These are phyloP conservation scores for Eucalyptus grandis DNA, from an alignment of 345 rosid genomes.

Conservation along the genomic window DNA sequence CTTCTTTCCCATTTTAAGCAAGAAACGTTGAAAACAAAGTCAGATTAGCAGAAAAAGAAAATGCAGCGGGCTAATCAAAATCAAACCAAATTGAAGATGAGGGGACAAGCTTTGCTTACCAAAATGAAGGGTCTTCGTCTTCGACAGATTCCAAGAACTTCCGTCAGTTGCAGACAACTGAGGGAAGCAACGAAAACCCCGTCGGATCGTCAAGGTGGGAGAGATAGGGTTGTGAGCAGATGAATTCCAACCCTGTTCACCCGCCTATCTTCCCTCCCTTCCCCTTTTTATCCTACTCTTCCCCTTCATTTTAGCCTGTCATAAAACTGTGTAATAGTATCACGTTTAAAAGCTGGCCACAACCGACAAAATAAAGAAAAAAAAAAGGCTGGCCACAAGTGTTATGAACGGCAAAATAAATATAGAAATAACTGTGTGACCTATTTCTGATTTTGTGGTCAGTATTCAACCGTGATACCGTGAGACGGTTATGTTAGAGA, in stretches of 20 bases:
- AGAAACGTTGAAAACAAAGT: neutral
- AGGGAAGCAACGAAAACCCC: neutral
- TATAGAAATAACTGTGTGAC: no score
- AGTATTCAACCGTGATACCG: no score
- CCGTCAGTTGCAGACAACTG: neutral
- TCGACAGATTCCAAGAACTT: neutral
- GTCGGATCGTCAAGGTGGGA: neutral
- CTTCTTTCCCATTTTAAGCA: neutral
- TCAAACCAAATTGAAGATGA: neutral
- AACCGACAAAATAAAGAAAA: no score
- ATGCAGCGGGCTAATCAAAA: neutral
- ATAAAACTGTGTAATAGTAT: no score
- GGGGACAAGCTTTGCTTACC: neutral
- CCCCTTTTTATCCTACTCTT: neutral
- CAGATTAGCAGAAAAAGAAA: neutral
- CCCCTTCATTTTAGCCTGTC: neutral
- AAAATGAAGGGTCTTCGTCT: neutral
- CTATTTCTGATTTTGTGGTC: no score
- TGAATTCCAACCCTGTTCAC: neutral
- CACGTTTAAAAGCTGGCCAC: no score
- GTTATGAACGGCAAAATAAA: no score
- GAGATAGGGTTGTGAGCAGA: neutral
- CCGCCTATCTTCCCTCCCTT: neutral
- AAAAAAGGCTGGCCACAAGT: no score
- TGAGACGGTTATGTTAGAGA: no score